A percentile compares a stretch with the other conserved stretches of the same genome.
phyloP scores from a whole-genome alignment of 1,284 basidiomycete species.

The Heterobasidion occidentale region DNA sequence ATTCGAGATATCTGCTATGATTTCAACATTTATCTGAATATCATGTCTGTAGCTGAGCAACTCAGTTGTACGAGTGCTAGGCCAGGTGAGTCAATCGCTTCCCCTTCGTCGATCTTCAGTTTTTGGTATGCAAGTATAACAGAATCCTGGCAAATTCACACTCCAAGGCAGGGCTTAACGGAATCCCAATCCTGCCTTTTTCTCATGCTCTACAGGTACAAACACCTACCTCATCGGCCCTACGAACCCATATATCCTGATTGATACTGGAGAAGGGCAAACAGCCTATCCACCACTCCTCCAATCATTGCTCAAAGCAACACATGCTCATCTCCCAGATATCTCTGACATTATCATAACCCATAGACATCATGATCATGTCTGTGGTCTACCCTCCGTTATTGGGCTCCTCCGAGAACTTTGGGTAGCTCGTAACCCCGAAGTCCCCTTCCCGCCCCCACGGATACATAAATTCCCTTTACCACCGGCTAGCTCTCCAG shows the following conservation, averaged over 20 bases:
- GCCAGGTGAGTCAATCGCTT: slow-evolving; percentile 43
- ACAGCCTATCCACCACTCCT: slow-evolving; percentile 64
- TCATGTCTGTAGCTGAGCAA: slow-evolving; percentile 44
- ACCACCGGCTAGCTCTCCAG: slow-evolving; percentile 11
- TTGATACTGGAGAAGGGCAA: slow-evolving; percentile 87
- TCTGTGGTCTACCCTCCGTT: slow-evolving; percentile 69
- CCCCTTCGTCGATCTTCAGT: background rate
- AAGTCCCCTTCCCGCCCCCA: slow-evolving; percentile 47
- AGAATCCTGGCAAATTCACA: slow-evolving; percentile 91
- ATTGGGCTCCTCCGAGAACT: slow-evolving; percentile 56
- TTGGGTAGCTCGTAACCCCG: slow-evolving; percentile 41
- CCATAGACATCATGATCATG: slow-evolving; percentile 88
- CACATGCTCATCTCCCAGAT: slow-evolving; percentile 32
- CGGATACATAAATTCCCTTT: slow-evolving; percentile 65
- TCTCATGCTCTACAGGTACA: slow-evolving; percentile 46
- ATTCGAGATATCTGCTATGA: background rate
- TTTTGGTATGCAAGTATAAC: background rate
- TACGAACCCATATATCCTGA: slow-evolving; percentile 64
- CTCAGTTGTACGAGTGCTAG: slow-evolving; percentile 57
- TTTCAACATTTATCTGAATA: background rate
- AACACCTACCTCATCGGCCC: slow-evolving; percentile 87
- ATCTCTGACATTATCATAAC: slow-evolving; percentile 86
- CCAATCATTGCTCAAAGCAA: slow-evolving; percentile 38
- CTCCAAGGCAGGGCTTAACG: slow-evolving; percentile 57
- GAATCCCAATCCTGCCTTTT: background rate